Evolutionary conservation across 1,284 basidiomycete species (phyloP), one percentile per base, ranked within the genome.

Genomic region (Pseudozyma sp.): DNA sequence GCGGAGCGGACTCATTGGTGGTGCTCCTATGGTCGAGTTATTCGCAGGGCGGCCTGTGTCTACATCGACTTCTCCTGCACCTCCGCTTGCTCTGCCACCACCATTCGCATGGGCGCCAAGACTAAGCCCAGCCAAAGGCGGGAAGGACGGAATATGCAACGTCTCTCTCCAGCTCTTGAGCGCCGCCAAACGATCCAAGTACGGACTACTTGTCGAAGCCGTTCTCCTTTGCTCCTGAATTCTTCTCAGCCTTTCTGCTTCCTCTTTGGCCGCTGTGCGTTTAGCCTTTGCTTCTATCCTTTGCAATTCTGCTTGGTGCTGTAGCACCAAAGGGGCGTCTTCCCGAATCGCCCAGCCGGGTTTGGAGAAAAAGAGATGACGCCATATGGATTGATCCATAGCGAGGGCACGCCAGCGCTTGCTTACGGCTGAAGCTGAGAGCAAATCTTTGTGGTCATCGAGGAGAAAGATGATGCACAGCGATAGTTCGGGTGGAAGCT

Each of bases 291-390:
- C 45, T 16, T 59, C 55, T 14, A 65, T 54, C 1, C 61, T 25
- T 13, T 51, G 43, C 34, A 65, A 36, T 35, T 69, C 60, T 14
- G 54, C 58, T n/a, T 70, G 72, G 21, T 68, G 65, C 54, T 65
- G 53, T 12, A 78, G 53, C 10, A 77, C 66, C 7, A 67, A 14
- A 25, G 72, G 69, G 16, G 77, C 71, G n/a, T 75, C 72, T 40
- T 70, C 68, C 1, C 77, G 52, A 9, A 78, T 73, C 4, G 67
- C 61, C 79, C 79, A 80, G 9, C 75, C 77, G 0, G 69, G 68
- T 7, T 59, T 48, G 0, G 50, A 53, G 35, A 73, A 70, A 64
- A 77, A 80, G n/a, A 65, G 36, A 18, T 61, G 53, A 3, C 70
- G 59, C 79, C 79, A 80, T 2, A 80, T 62, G 3, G 50, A 39